Conservation (phyloP, 257 asterid species). For the Primulina eburnea region DNA sequence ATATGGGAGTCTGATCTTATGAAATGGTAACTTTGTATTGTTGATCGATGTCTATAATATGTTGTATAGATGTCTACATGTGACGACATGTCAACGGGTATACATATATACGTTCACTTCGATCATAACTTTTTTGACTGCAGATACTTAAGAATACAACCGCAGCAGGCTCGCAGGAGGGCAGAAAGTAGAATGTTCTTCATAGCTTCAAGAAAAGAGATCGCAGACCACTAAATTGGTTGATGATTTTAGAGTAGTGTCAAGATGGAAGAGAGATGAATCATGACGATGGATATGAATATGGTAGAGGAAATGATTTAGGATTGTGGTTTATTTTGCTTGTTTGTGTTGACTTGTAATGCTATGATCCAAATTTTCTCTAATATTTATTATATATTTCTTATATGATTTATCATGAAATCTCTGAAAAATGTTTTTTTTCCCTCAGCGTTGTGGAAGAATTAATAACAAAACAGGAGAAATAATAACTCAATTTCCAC, state of each 20-base stretch:
- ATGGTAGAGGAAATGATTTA: no score
- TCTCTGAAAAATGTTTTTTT: no score
- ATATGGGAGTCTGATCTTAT: not conserved
- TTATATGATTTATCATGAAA: no score
- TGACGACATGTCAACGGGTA: not conserved
- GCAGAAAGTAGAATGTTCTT: constrained; percentile 33
- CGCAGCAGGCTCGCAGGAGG: constrained; percentile 41
- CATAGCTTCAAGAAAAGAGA: not conserved
- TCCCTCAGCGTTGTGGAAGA: no score
- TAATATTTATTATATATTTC: no score
- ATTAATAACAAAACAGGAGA: no score
- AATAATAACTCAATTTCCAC: no score
- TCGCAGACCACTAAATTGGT: not conserved
- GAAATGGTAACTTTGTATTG: not conserved
- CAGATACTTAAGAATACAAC: constrained; percentile 66
- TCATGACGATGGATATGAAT: not conserved
- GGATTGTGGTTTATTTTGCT: not conserved
- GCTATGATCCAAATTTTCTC: not conserved
- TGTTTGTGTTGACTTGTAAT: not conserved
- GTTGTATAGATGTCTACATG: not conserved
- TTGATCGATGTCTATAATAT: not conserved
- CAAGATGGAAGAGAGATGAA: not conserved
- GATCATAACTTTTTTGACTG: not conserved
- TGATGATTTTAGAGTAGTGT: not conserved
- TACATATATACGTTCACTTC: not conserved